These are phyloP conservation scores for Telfairia occidentalis DNA, from an alignment of 331 rosid genomes.

Conservation along the genomic window DNA sequence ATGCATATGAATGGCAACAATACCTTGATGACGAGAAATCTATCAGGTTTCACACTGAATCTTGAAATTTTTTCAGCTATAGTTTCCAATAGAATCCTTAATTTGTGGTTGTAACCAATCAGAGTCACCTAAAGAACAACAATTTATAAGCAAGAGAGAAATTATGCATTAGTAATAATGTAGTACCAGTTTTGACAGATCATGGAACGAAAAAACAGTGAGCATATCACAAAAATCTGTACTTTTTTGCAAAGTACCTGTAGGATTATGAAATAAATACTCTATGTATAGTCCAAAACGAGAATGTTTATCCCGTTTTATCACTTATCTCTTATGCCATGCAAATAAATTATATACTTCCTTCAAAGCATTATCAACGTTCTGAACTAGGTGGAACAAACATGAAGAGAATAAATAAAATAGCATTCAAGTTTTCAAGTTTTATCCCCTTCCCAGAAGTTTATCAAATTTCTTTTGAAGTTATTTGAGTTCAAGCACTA, in stretches of 20 bases:
- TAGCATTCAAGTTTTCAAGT: too few species aligned
- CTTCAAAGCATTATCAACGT: background rate
- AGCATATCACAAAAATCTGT: background rate
- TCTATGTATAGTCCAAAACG: background rate
- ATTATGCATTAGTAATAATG: background rate
- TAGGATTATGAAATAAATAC: background rate
- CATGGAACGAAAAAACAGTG: background rate
- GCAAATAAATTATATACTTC: background rate
- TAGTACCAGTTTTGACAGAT: background rate
- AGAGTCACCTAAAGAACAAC: slow-evolving; percentile 50
- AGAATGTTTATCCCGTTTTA: background rate
- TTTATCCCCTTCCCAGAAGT: too few species aligned
- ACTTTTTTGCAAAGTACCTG: background rate
- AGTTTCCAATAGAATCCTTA: slow-evolving; percentile 64
- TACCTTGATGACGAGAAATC: slow-evolving; percentile 91
- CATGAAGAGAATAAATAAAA: too few species aligned
- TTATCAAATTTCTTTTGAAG: too few species aligned
- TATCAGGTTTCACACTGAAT: slow-evolving; percentile 60
- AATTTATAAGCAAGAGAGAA: background rate
- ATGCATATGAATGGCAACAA: slow-evolving; percentile 4
- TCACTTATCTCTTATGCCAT: background rate
- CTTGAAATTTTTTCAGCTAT: slow-evolving; percentile 50
- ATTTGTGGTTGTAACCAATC: slow-evolving; percentile 74
- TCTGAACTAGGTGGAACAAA: too few species aligned
- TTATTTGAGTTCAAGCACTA: too few species aligned